Conservation (phyloP, 1,284 basidiomycete species). For the Melampsora americana region DNA sequence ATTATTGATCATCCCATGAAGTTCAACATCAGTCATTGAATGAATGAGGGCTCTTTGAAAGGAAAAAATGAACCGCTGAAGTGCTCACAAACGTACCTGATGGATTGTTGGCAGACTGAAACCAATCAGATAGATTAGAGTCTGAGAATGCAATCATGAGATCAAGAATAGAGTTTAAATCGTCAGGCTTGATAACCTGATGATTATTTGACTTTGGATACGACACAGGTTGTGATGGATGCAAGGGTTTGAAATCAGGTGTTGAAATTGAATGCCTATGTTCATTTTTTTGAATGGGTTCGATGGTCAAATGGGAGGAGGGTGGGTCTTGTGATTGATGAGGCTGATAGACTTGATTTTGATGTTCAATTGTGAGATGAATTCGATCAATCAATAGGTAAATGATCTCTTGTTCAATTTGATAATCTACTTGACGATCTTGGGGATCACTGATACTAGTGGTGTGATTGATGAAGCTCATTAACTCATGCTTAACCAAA, state of each 20-base stretch:
- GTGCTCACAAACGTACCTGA: neutral
- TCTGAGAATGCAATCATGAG: conserved; percentile 24
- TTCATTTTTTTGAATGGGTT: too few relatives aligned
- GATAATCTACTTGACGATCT: too few relatives aligned
- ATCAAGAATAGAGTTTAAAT: conserved; percentile 25
- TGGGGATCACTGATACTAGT: neutral
- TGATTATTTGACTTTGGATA: neutral
- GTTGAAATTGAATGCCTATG: too few relatives aligned
- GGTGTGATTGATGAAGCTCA: conserved; percentile 12
- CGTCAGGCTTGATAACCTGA: neutral
- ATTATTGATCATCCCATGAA: neutral
- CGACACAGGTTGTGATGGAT: neutral
- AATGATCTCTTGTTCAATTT: conserved; percentile 34
- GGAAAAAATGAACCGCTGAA: neutral
- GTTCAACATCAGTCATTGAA: neutral
- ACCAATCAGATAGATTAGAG: conserved; percentile 17
- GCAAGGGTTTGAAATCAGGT: neutral
- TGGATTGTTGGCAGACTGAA: neutral
- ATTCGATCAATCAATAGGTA: conserved; percentile 29
- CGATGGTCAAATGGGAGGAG: too few relatives aligned
- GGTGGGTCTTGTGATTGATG: too few relatives aligned
- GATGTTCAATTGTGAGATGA: conserved; percentile 10
- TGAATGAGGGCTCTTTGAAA: neutral
- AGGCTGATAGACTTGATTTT: too few relatives aligned
- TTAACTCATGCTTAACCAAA: conserved; percentile 22